phyloP scores from a whole-genome alignment of 1,284 basidiomycete species.

The Ceratobasidium sp. region DNA sequence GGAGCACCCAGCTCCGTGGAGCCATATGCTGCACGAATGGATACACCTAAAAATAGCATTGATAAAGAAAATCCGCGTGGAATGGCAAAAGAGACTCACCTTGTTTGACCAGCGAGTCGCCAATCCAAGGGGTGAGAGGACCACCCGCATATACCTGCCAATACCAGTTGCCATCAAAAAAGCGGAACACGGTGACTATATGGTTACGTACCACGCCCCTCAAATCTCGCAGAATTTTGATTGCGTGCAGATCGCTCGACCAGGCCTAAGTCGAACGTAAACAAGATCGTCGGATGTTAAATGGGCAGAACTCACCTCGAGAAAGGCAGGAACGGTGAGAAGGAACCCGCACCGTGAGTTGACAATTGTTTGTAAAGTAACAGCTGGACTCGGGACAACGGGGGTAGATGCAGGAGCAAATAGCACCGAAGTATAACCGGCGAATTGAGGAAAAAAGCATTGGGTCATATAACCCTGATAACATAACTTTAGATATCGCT shows the following conservation, averaged over 20 bases:
- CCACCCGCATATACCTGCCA: slow-evolving; percentile 42
- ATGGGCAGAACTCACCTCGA: slow-evolving; percentile 41
- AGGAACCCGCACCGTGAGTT: slow-evolving; percentile 29
- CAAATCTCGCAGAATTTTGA: slow-evolving; percentile 40
- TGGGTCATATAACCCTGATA: slow-evolving; percentile 31
- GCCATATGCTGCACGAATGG: slow-evolving; percentile 38
- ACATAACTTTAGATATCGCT: neutral
- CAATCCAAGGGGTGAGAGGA: slow-evolving; percentile 33
- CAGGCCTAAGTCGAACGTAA: slow-evolving; percentile 42
- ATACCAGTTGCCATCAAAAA: neutral
- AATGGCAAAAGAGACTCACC: neutral
- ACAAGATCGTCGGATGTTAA: neutral
- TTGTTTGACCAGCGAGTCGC: slow-evolving; percentile 36
- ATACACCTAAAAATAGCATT: slow-evolving; percentile 39
- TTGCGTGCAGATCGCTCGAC: slow-evolving; percentile 38
- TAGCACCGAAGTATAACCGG: slow-evolving; percentile 39
- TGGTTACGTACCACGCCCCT: slow-evolving; percentile 46
- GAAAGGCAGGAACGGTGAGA: slow-evolving; percentile 48
- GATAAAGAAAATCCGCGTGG: neutral
- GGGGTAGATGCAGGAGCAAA: slow-evolving; percentile 47
- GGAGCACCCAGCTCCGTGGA: slow-evolving; percentile 46
- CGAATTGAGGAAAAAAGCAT: slow-evolving; percentile 33
- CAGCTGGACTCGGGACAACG: slow-evolving; percentile 45
- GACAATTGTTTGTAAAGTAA: slow-evolving; percentile 34
- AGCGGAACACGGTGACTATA: neutral